Percentiles rank a stretch among this genome's conserved stretches.
phyloP scores from a whole-genome alignment of 2,329 filamentous ascomycete species.

The Botrytis paeoniae region DNA sequence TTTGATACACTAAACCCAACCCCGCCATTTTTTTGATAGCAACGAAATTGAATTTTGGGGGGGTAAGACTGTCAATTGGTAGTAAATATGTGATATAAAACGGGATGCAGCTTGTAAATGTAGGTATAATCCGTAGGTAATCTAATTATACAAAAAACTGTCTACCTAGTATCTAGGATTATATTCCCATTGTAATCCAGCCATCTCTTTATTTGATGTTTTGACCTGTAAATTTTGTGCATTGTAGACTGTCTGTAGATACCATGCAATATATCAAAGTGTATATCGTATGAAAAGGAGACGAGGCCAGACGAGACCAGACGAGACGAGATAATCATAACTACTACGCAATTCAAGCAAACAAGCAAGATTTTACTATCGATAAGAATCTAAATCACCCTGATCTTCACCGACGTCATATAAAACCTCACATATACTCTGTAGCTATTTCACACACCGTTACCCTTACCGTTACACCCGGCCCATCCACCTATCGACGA shows the following conservation, averaged over 20 bases:
- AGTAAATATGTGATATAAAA: neutral
- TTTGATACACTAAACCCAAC: neutral
- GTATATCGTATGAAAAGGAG: neutral
- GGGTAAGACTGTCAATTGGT: neutral
- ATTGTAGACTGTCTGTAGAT: neutral
- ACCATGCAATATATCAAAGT: neutral
- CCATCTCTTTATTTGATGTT: conserved; percentile 1
- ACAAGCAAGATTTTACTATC: neutral
- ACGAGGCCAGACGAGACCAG: neutral
- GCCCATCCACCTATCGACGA: neutral
- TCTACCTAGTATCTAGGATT: neutral
- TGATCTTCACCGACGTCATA: conserved; percentile 14
- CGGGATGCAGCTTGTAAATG: neutral
- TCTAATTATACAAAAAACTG: neutral
- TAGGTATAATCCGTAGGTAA: neutral
- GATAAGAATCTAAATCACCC: neutral
- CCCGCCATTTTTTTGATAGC: conserved; percentile 4
- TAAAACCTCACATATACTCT: neutral
- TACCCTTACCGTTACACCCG: neutral
- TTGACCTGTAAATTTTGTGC: neutral
- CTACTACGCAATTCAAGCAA: neutral
- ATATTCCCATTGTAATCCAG: neutral
- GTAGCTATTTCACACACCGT: neutral
- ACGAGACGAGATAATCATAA: neutral
- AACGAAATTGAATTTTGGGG: neutral